Base-by-base conservation (phyloP, 495 filamentous ascomycete genomes). In the Staphylotrichum longicolle region DNA sequence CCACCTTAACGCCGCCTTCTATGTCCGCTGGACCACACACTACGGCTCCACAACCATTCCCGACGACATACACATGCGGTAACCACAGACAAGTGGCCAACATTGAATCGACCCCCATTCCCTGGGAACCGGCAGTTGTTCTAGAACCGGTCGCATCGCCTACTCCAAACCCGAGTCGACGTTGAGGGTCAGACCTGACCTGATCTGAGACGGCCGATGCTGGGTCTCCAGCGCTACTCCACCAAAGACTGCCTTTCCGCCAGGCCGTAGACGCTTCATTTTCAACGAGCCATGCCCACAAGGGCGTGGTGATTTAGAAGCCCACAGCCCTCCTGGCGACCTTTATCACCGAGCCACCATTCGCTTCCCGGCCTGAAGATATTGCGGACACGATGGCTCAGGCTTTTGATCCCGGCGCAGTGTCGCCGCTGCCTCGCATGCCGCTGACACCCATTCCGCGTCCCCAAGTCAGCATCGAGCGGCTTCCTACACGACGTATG, bases 391-490 rank as follows among this genome's bases (percentile, higher is more conserved):
- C 72, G 63, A 70, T 68, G 55, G 52, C 60, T 30, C 62, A 68
- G 49, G 42, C 54, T 12, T 69, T 63, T 50, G 61, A 74, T 44
- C 67, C 66, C 39, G 48, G 70, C 45, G 65, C 62, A 15, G 71
- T 72, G 37, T 58, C 70, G 15, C 65, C 70, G 55, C 63, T 72
- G 42, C 63, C 70, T n/a, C 62, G 64, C 20, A 57, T 74, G 44
- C 75, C 75, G 52, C 68, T 74, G 14, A 66, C 73, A 41, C 72
- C 75, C 67, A 86, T 89, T 83, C 85, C 87, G 64, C 83, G 90
- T 65, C 87, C 88, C 34, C 89, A 91, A 80, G 85, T 93, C 70
- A 88, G 88, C 74, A 94, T 94, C 74, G 89, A 91, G 75, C 85
- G 90, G 66, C 77, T 95, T 65, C 87, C 89, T 44, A 80, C 85